These are phyloP conservation scores for Chenopodium quinoa DNA, from an alignment of 148 eudicot genomes.

Conservation along the genomic window DNA sequence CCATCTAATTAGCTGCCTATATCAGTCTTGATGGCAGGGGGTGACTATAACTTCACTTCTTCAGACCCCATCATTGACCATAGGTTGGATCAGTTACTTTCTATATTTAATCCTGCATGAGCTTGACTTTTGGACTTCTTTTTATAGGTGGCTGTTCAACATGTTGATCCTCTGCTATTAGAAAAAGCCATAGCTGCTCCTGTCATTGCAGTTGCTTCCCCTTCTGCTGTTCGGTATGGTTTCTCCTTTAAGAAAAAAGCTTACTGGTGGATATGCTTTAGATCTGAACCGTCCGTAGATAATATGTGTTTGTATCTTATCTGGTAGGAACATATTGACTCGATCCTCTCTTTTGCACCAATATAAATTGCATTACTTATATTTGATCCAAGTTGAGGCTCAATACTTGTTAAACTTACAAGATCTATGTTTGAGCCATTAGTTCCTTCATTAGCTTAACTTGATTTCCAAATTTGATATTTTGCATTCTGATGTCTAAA, in stretches of 20 bases:
- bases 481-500: background rate
- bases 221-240: slow-evolving; percentile 84
- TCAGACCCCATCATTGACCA: background rate
- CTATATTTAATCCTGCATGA: background rate
- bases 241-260: background rate
- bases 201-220: slow-evolving; percentile 91
- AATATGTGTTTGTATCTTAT: background rate
- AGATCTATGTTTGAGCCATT: background rate
- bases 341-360: too few relatives aligned
- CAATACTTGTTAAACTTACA: background rate
- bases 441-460: background rate
- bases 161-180: slow-evolving; percentile 59
- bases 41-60: background rate
- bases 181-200: slow-evolving; percentile 73
- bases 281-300: background rate
- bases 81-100: background rate
- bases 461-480: background rate
- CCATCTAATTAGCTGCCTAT: background rate
- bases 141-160: slow-evolving; percentile 65
- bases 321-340: background rate
- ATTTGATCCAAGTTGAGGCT: background rate
- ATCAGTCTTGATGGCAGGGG: background rate
- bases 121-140: slow-evolving; percentile 8
- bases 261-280: background rate
- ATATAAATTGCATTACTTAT: background rate